Evolutionary conservation across 2,329 filamentous ascomycete species (phyloP).

Genomic region (Aspergillus caelatus): DNA sequence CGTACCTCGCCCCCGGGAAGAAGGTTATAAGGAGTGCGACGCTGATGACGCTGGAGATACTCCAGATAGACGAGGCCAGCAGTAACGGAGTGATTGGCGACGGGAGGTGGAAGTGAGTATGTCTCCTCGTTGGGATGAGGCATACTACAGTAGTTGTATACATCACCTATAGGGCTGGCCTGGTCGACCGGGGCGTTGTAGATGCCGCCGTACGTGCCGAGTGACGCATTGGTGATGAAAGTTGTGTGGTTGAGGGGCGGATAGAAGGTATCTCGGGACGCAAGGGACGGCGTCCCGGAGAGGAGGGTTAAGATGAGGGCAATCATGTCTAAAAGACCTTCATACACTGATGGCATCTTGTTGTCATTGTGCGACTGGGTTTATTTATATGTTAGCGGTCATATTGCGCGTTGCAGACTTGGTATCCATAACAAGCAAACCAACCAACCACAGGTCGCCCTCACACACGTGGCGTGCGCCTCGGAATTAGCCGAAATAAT

Average conservation of each 20-base stretch:
- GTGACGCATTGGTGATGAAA: constrained; percentile 39
- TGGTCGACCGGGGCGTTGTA: constrained; percentile 33
- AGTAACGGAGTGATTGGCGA: constrained; percentile 29
- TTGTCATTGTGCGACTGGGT: neutral
- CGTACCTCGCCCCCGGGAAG: constrained; percentile 42
- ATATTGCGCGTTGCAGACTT: too few relatives aligned
- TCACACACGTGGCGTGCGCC: neutral
- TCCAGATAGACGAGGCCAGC: constrained; percentile 41
- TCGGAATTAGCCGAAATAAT: neutral
- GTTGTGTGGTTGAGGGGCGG: constrained; percentile 42
- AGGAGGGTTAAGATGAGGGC: constrained; percentile 14
- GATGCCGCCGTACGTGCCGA: constrained; percentile 42
- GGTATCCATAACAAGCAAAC: neutral
- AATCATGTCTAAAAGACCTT: constrained; percentile 21
- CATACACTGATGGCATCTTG: constrained; percentile 16
- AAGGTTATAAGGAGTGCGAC: constrained; percentile 44
- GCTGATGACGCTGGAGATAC: constrained; percentile 44
- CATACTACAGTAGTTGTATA: constrained; percentile 45
- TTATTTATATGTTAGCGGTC: neutral
- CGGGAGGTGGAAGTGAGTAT: constrained; percentile 33
- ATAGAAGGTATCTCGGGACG: constrained; percentile 33
- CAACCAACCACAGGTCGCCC: neutral
- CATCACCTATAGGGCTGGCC: constrained; percentile 29
- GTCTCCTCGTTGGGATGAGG: constrained; percentile 39
- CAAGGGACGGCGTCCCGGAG: constrained; percentile 12